Conservation (phyloP, 305 asterid species). For the Plantago coronopus region DNA sequence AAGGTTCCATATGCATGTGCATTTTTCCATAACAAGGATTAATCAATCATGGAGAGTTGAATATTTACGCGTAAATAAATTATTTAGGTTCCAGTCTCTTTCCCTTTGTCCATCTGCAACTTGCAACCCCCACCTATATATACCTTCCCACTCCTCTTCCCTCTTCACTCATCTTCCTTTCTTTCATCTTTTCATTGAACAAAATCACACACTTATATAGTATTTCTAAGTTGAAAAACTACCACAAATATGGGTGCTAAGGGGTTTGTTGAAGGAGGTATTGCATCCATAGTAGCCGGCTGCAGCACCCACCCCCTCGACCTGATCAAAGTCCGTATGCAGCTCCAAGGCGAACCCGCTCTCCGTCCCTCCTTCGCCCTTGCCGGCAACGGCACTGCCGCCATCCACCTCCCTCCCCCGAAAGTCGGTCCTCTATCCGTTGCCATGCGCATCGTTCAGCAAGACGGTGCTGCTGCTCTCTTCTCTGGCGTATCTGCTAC, state of each 20-base stretch:
- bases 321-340: conserved; percentile 84
- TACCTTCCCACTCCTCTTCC: no score
- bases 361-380: conserved; percentile 69
- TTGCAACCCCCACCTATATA: no score
- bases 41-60: no score
- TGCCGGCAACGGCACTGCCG: conserved; percentile 27
- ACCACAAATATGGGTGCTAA: conserved; percentile 28
- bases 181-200: background rate
- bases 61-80: no score
- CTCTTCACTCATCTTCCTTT: background rate
- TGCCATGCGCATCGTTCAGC: conserved; percentile 61
- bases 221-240: no score
- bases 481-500: conserved; percentile 97
- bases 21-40: no score
- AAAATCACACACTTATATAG: background rate
- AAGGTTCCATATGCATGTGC: no score
- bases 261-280: conserved; percentile 90
- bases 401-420: conserved; percentile 40
- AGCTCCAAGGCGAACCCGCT: conserved; percentile 74
- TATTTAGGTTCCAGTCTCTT: no score
- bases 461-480: conserved; percentile 65
- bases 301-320: conserved; percentile 87
- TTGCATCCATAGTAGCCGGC: conserved; percentile 86
- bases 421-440: conserved; percentile 63
- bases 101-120: no score